These are phyloP conservation scores for Cylindrotheca closterium DNA, from an alignment of 108 stramenopile genomes.

Conservation along the genomic window DNA sequence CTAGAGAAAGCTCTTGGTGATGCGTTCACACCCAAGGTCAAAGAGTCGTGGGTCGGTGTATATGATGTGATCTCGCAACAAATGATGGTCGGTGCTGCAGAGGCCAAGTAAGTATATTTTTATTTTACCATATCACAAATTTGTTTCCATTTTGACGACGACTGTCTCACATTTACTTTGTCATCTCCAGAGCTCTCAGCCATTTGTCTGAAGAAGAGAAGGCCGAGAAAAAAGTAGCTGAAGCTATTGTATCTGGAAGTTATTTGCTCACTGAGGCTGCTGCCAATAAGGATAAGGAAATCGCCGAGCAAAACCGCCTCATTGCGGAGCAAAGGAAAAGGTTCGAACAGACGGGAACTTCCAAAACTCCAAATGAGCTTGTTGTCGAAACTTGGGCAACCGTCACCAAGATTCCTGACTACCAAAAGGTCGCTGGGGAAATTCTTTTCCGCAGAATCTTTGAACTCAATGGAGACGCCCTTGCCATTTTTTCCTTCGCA, in stretches of 20 bases:
- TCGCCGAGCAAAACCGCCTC: background rate
- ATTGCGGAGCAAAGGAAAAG: background rate
- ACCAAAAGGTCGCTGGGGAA: slow-evolving; percentile 36
- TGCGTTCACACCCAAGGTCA: slow-evolving; percentile 20
- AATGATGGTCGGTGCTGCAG: slow-evolving; percentile 22
- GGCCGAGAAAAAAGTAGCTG: background rate
- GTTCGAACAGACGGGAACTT: too few species aligned
- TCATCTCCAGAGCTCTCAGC: too few species aligned
- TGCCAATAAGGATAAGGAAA: background rate
- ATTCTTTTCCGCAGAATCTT: slow-evolving; percentile 27
- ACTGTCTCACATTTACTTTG: too few species aligned
- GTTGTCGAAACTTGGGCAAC: slow-evolving; percentile 24
- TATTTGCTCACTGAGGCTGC: background rate
- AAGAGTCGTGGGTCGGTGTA: slow-evolving; percentile 18
- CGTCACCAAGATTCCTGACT: slow-evolving; percentile 28
- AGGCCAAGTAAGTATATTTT: slow-evolving; percentile 2
- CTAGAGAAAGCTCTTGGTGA: slow-evolving; percentile 24
- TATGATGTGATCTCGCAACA: slow-evolving; percentile 4
- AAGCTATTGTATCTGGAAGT: background rate
- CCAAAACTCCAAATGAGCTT: too few species aligned
- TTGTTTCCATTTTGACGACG: too few species aligned
- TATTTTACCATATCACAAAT: too few species aligned
- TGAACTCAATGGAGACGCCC: slow-evolving; percentile 15
- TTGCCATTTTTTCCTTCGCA: slow-evolving; percentile 7
- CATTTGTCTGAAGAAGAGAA: too few species aligned